These are phyloP conservation scores for Fusarium sp. DNA, from an alignment of 2,329 filamentous ascomycete genomes.

Conservation along the genomic window DNA sequence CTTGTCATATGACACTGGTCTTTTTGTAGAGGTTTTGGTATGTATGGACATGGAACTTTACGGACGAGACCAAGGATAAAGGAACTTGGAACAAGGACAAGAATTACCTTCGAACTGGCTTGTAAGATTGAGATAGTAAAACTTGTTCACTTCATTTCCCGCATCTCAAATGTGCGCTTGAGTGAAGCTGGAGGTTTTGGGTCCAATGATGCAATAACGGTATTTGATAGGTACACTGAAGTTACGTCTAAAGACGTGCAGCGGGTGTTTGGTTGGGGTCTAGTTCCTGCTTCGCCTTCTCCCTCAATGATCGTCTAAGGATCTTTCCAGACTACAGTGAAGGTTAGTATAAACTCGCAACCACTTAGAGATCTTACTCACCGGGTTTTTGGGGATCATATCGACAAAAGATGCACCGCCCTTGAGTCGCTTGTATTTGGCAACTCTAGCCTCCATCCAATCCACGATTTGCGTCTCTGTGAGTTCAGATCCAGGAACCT, in stretches of 20 bases:
- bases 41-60: too few relatives aligned
- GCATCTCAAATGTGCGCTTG: not conserved
- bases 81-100: not conserved
- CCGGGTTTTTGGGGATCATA: slow-evolving; percentile 77
- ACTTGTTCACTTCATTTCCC: not conserved
- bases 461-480: slow-evolving; percentile 63
- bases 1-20: too few relatives aligned
- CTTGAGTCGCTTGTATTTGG: slow-evolving; percentile 74
- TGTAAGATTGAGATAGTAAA: not conserved
- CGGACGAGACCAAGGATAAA: too few relatives aligned
- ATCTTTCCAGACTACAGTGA: slow-evolving; percentile 29
- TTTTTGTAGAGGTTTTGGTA: too few relatives aligned
- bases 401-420: slow-evolving; percentile 72
- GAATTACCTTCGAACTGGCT: not conserved
- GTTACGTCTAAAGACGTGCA: slow-evolving; percentile 2
- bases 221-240: too few relatives aligned
- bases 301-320: slow-evolving; percentile 15
- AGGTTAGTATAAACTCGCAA: not conserved
- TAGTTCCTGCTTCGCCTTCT: slow-evolving; percentile 31
- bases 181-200: not conserved
- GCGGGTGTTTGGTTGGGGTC: not conserved
- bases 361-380: not conserved
- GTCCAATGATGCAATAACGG: too few relatives aligned
- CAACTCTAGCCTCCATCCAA: slow-evolving; percentile 73
- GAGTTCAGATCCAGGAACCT: slow-evolving; percentile 55